These are phyloP conservation scores for Mallotus japonicus DNA, from an alignment of 441 rosid genomes.

Conservation along the genomic window DNA sequence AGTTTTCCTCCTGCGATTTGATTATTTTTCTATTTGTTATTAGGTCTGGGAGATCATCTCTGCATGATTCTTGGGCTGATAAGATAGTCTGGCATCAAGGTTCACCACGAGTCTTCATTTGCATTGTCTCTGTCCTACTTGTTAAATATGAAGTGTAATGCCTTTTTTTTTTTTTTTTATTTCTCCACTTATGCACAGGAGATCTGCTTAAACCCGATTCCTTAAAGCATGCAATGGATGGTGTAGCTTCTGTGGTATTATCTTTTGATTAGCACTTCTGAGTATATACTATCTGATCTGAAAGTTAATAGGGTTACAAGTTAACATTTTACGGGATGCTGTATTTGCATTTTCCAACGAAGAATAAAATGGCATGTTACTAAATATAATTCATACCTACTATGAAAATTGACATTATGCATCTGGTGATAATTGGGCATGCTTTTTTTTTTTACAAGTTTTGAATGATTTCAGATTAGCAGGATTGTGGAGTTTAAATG, in stretches of 20 bases:
- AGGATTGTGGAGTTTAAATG: neutral
- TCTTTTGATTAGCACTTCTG: constrained; percentile 10
- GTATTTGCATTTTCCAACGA: neutral
- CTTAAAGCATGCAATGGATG: constrained; percentile 68
- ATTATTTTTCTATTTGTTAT: constrained; percentile 16
- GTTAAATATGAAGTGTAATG: constrained; percentile 14
- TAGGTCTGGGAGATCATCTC: constrained; percentile 82
- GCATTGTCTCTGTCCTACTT: constrained; percentile 1
- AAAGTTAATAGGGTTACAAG: neutral
- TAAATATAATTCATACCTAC: neutral
- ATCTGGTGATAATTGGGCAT: neutral
- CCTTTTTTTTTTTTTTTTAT: neutral
- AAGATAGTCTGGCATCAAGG: constrained; percentile 81
- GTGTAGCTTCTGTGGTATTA: constrained; percentile 78
- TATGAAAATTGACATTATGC: neutral
- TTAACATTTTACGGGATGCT: neutral
- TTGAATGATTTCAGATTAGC: neutral
- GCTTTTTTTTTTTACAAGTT: neutral
- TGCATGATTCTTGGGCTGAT: constrained; percentile 69
- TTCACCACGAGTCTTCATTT: constrained; percentile 24
- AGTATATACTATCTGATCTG: neutral
- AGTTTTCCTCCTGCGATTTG: constrained; percentile 35
- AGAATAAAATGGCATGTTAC: neutral
- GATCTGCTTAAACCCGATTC: constrained; percentile 72
- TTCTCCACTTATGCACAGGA: constrained; percentile 38